These are phyloP conservation scores for Orobanche coerulescens DNA, from an alignment of 257 asterid genomes.

Conservation along the genomic window DNA sequence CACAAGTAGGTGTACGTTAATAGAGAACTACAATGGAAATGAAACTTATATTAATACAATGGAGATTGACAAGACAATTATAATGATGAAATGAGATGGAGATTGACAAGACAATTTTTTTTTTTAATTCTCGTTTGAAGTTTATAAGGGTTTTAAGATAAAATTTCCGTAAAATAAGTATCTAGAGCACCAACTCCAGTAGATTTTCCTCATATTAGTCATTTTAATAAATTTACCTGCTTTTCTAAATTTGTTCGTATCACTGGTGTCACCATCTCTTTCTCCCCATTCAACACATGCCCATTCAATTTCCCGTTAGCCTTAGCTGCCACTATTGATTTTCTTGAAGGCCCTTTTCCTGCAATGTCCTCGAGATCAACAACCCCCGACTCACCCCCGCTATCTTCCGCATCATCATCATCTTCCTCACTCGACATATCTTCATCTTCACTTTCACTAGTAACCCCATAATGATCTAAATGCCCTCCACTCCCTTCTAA, in stretches of 20 bases:
- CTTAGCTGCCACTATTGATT: conserved; percentile 31
- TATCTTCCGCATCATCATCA: conserved; percentile 38
- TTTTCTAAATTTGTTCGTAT: conserved; percentile 76
- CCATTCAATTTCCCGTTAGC: conserved; percentile 60
- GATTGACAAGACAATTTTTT: too few species aligned
- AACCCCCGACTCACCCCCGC: conserved; percentile 36
- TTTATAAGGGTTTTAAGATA: too few species aligned
- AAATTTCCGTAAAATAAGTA: too few species aligned
- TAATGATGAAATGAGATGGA: too few species aligned
- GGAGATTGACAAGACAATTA: too few species aligned
- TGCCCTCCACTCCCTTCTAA: conserved; percentile 26
- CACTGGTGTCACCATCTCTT: conserved; percentile 90
- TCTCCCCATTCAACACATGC: conserved; percentile 48
- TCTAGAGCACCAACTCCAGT: not conserved
- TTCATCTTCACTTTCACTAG: conserved; percentile 34
- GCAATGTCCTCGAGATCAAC: conserved; percentile 97
- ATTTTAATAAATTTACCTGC: conserved; percentile 50
- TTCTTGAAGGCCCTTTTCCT: conserved; percentile 77
- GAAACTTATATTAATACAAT: too few species aligned
- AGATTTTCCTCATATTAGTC: not conserved
- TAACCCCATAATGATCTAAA: conserved; percentile 27
- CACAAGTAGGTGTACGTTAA: too few species aligned
- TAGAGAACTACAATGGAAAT: too few species aligned
- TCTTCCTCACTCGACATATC: conserved; percentile 47
- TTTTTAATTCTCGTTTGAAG: too few species aligned